These are phyloP conservation scores for Magnusiomyces paraingens DNA, from an alignment of 1,139 yeast species.

Conservation along the genomic window DNA sequence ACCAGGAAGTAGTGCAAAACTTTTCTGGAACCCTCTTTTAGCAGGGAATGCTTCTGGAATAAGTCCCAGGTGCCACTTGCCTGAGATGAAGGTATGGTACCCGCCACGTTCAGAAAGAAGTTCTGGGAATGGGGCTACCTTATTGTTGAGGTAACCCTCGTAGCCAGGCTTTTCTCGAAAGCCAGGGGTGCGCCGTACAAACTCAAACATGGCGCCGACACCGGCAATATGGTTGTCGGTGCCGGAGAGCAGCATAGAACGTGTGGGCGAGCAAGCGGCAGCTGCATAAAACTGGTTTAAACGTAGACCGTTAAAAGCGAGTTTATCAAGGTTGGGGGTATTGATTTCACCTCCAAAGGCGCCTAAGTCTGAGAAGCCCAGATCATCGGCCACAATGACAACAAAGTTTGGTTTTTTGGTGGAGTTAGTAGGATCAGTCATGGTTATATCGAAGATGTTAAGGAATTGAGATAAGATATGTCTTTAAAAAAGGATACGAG, in stretches of 20 bases:
- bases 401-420: conserved; percentile 38
- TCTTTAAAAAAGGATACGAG: too few species aligned
- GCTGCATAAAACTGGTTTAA: conserved; percentile 59
- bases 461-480: too few species aligned
- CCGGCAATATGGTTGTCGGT: conserved; percentile 60
- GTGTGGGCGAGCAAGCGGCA: conserved; percentile 58
- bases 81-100: conserved; percentile 45
- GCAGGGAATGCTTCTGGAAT: conserved; percentile 46
- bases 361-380: conserved; percentile 53
- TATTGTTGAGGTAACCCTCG: conserved; percentile 49
- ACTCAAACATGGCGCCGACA: conserved; percentile 54
- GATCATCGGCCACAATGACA: conserved; percentile 55
- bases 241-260: conserved; percentile 56
- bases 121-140: conserved; percentile 50
- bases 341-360: conserved; percentile 55
- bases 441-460: too few species aligned
- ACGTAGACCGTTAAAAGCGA: conserved; percentile 43
- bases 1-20: conserved; percentile 49
- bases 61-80: conserved; percentile 56
- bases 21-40: conserved; percentile 46
- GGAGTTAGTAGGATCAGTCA: too few species aligned
- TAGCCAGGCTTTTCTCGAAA: conserved; percentile 44
- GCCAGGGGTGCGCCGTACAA: conserved; percentile 28
- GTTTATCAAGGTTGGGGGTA: conserved; percentile 46
- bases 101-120: conserved; percentile 43